Conservation (phyloP, 1,284 basidiomycete genomes). For the Dichomitus squalens region DNA sequence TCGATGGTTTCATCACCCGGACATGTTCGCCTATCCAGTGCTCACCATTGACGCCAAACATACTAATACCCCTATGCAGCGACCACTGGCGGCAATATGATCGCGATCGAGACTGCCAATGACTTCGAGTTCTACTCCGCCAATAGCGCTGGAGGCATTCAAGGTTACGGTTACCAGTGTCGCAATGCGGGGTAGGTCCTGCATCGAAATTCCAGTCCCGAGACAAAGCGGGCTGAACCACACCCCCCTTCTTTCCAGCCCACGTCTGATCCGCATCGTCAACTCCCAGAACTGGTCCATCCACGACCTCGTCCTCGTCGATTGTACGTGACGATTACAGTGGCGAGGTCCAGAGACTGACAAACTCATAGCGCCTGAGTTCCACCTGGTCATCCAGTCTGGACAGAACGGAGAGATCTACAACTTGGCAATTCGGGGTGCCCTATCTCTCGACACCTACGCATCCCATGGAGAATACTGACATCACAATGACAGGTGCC, state of each 20-base stretch:
- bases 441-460: too few relatives aligned
- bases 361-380: constrained; percentile 34
- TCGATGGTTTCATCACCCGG: constrained; percentile 37
- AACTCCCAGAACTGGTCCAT: constrained; percentile 37
- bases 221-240: too few relatives aligned
- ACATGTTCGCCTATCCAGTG: constrained; percentile 19
- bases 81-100: constrained; percentile 36
- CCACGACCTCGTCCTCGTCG: constrained; percentile 41
- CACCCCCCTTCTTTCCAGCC: constrained; percentile 16
- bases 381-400: constrained; percentile 38
- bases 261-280: constrained; percentile 37
- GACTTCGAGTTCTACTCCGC: constrained; percentile 42
- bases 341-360: not conserved
- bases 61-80: constrained; percentile 18
- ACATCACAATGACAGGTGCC: constrained; percentile 11
- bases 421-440: constrained; percentile 39
- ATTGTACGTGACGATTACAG: constrained; percentile 27
- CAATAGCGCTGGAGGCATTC: constrained; percentile 39
- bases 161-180: constrained; percentile 36
- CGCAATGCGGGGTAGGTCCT: constrained; percentile 37
- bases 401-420: constrained; percentile 39
- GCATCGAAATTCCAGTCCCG: too few relatives aligned
- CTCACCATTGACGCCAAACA: not conserved
- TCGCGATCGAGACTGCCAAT: constrained; percentile 35
- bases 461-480: not conserved